Conservation (phyloP, 257 asterid species). For the Forsythia suspensa region DNA sequence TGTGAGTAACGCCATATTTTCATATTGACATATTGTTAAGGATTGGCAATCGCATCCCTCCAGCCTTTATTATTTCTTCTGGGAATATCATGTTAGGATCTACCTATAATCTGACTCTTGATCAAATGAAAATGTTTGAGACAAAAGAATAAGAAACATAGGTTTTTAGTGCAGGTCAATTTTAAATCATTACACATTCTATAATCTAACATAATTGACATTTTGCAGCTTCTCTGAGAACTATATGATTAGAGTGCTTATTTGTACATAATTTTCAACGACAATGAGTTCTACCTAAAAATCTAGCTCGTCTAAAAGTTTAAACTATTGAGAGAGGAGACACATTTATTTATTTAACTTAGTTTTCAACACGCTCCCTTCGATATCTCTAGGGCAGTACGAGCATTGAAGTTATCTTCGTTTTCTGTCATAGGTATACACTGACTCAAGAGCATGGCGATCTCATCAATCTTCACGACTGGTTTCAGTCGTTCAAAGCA, state of each 20-base stretch:
- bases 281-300: not conserved
- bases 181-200: not conserved
- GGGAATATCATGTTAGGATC: not conserved
- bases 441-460: slow-evolving; percentile 96
- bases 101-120: not conserved
- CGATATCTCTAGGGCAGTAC: not conserved
- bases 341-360: too few species aligned
- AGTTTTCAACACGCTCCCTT: not conserved
- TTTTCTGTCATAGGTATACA: slow-evolving; percentile 56
- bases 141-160: too few species aligned
- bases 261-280: not conserved
- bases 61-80: not conserved
- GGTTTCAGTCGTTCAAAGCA: slow-evolving; percentile 83
- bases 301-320: not conserved
- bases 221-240: not conserved
- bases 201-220: not conserved
- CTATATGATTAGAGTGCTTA: not conserved
- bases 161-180: not conserved
- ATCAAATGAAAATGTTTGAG: not conserved
- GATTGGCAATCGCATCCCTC: not conserved
- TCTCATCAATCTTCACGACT: slow-evolving; percentile 89
- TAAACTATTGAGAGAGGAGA: not conserved
- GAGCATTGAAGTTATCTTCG: not conserved
- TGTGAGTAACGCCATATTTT: slow-evolving; percentile 48
- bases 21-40: too few species aligned